These are phyloP conservation scores for Penstemon eatonii DNA, from an alignment of 257 asterid species.

Conservation along the genomic window DNA sequence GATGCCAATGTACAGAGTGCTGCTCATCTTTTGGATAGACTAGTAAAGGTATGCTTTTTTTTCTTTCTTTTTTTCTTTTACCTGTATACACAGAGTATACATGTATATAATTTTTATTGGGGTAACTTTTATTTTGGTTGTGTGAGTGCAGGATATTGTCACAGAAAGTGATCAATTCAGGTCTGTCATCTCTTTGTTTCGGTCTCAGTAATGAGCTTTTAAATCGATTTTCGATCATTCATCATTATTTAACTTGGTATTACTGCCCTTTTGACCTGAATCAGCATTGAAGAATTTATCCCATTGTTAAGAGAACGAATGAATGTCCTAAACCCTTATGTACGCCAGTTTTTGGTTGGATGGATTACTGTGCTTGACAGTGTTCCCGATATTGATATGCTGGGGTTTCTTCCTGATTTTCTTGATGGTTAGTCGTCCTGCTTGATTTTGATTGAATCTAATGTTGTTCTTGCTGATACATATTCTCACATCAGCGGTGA, in stretches of 20 bases:
- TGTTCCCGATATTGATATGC: conserved; percentile 99
- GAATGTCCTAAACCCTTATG: conserved; percentile 96
- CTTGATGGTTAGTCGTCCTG: conserved; percentile 78
- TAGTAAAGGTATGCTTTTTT: conserved; percentile 68
- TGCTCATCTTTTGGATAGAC: conserved; percentile 99
- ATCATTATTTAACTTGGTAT: conserved; percentile 26
- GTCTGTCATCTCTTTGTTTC: conserved; percentile 41
- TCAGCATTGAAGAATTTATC: conserved; percentile 98
- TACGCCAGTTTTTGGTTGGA: conserved; percentile 98
- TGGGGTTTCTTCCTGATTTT: conserved; percentile 99
- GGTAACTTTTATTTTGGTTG: conserved; percentile 23
- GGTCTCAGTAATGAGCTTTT: conserved; percentile 16
- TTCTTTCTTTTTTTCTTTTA: not conserved
- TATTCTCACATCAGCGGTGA: conserved; percentile 27
- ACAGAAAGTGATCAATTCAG: conserved; percentile 99
- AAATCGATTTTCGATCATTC: conserved; percentile 22
- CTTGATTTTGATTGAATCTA: conserved; percentile 21
- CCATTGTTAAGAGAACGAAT: conserved; percentile 94
- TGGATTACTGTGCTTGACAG: conserved; percentile 99
- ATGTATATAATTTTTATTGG: conserved; percentile 13
- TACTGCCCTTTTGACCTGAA: conserved; percentile 29
- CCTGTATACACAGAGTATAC: not conserved
- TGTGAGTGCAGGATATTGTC: conserved; percentile 83
- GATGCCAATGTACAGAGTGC: conserved; percentile 99
- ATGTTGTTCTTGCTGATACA: conserved; percentile 25